Evolutionary conservation across 441 rosid genomes (phyloP).

Genomic region (Populus trichocarpa): DNA sequence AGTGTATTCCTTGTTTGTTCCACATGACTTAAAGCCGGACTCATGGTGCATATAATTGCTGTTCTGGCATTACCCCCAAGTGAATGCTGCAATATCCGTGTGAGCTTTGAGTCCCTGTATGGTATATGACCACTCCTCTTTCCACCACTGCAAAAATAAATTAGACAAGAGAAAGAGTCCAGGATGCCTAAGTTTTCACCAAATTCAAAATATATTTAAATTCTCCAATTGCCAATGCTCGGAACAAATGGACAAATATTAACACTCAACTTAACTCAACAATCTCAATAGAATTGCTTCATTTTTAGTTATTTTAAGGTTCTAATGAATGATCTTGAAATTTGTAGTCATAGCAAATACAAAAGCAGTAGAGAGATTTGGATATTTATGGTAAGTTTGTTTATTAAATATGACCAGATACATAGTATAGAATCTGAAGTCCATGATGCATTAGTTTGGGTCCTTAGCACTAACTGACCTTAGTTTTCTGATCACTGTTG

Average conservation of each 20-base stretch:
- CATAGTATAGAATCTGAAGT: not conserved
- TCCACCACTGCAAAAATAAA: constrained; percentile 56
- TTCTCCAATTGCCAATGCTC: not conserved
- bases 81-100: constrained; percentile 88
- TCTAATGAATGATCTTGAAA: not conserved
- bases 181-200: not conserved
- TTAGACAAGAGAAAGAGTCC: not conserved
- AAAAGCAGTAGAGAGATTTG: not conserved
- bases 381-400: not conserved
- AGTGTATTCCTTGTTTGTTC: constrained; percentile 88
- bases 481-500: constrained; percentile 89
- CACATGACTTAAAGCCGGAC: constrained; percentile 88
- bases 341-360: not conserved
- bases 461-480: constrained; percentile 47
- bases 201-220: not conserved
- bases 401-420: constrained; percentile 6
- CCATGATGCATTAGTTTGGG: not conserved
- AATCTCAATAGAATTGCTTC: not conserved
- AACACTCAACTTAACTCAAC: not conserved
- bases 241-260: not conserved
- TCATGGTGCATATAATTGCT: constrained; percentile 86
- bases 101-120: constrained; percentile 93
- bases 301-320: constrained; percentile 1
- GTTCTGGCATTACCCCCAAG: constrained; percentile 96
- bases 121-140: constrained; percentile 66